phyloP scores from a whole-genome alignment of 78 protist genomes.

The Dictyostelium brefeldianum region DNA sequence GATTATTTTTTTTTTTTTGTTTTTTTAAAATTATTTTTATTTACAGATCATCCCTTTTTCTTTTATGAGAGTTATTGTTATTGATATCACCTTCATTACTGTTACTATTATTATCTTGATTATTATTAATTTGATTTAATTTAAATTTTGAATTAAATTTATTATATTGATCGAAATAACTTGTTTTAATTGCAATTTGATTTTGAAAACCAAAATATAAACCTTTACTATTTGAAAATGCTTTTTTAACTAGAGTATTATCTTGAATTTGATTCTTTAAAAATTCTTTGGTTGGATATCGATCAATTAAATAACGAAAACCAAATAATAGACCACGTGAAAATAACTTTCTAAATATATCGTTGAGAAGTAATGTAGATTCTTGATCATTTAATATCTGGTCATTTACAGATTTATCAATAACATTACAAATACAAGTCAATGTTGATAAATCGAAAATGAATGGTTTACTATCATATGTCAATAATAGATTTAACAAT shows the following conservation, averaged over 20 bases:
- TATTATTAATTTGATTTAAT: not conserved
- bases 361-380: no score
- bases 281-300: not conserved
- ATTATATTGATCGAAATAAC: not conserved
- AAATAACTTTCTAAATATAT: not conserved
- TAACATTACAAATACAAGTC: not conserved
- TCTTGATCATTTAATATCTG: not conserved
- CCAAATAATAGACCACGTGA: not conserved
- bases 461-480: not conserved
- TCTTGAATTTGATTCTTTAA: not conserved
- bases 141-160: not conserved
- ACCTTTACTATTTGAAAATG: not conserved
- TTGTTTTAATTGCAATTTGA: not conserved
- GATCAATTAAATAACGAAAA: not conserved
- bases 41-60: not conserved
- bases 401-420: not conserved
- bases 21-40: not conserved
- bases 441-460: not conserved
- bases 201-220: slow-evolving; percentile 9
- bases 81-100: not conserved
- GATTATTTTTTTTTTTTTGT: not conserved
- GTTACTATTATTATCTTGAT: not conserved
- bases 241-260: not conserved
- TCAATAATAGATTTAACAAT: not conserved
- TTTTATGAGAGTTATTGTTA: not conserved